Evolutionary conservation across 2,329 filamentous ascomycete species (phyloP).

Genomic region (Colletotrichum kahawae): DNA sequence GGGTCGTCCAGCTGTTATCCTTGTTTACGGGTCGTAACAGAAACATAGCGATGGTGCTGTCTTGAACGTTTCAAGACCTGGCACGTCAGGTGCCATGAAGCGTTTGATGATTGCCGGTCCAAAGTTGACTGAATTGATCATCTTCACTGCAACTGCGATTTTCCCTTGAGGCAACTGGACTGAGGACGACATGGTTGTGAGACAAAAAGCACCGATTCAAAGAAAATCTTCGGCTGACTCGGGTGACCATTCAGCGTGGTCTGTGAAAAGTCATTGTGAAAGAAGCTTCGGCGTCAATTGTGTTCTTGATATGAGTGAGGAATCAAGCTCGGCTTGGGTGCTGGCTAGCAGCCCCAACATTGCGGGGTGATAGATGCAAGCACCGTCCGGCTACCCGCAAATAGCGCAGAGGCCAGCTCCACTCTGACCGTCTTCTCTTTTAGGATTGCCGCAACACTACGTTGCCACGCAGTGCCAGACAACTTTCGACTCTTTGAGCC

Average conservation of each 20-base stretch:
- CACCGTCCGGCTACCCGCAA: background rate
- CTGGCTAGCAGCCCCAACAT: background rate
- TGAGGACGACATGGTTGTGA: background rate
- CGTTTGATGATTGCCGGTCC: constrained; percentile 41
- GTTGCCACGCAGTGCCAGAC: background rate
- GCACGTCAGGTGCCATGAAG: constrained; percentile 42
- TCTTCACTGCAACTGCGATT: constrained; percentile 28
- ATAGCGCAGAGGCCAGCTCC: background rate
- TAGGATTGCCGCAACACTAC: background rate
- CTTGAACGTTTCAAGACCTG: constrained; percentile 36
- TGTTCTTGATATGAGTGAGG: background rate
- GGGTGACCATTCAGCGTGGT: background rate
- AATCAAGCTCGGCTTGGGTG: background rate
- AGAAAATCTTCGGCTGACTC: background rate
- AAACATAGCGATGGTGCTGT: constrained; percentile 33
- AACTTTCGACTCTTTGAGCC: background rate
- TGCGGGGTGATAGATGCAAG: background rate
- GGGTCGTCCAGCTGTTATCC: too few relatives aligned
- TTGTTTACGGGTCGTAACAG: too few relatives aligned
- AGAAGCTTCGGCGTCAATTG: background rate
- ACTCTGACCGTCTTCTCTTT: background rate
- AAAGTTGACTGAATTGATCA: constrained; percentile 45
- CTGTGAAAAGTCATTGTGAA: background rate
- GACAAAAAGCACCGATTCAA: background rate
- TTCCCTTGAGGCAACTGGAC: constrained; percentile 23